phyloP scores from a whole-genome alignment of 306 rosid species.

The Lotus japonicus region DNA sequence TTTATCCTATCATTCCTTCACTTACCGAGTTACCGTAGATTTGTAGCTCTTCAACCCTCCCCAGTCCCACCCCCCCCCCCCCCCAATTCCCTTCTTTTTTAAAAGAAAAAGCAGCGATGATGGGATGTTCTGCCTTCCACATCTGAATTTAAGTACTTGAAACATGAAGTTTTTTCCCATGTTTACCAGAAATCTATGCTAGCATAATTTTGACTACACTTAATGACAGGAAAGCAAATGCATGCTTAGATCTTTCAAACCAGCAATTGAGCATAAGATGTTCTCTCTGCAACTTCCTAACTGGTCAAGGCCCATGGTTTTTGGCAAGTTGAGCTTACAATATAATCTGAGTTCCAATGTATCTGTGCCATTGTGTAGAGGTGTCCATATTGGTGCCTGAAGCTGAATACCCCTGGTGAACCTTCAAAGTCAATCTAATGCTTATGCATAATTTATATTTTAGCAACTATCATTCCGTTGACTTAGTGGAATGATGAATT shows the following conservation, averaged over 20 bases:
- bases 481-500: background rate
- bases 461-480: background rate
- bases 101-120: background rate
- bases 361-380: constrained; percentile 32
- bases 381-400: constrained; percentile 46
- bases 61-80: background rate
- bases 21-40: background rate
- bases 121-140: background rate
- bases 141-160: background rate
- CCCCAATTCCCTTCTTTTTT: background rate
- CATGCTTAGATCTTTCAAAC: constrained; percentile 63
- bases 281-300: constrained; percentile 40
- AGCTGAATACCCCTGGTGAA: constrained; percentile 64
- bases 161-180: background rate
- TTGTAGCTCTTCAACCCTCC: background rate
- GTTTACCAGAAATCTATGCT: constrained; percentile 25
- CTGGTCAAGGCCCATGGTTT: constrained; percentile 50
- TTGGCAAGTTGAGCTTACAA: constrained; percentile 47
- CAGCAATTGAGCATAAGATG: constrained; percentile 55
- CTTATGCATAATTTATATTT: constrained; percentile 19
- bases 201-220: constrained; percentile 50
- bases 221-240: constrained; percentile 81
- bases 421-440: constrained; percentile 30
- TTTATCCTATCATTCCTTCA: background rate
- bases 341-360: constrained; percentile 33